Evolutionary conservation across 2,329 filamentous ascomycete species (phyloP).

Genomic region (Phyllosticta ampelicida): DNA sequence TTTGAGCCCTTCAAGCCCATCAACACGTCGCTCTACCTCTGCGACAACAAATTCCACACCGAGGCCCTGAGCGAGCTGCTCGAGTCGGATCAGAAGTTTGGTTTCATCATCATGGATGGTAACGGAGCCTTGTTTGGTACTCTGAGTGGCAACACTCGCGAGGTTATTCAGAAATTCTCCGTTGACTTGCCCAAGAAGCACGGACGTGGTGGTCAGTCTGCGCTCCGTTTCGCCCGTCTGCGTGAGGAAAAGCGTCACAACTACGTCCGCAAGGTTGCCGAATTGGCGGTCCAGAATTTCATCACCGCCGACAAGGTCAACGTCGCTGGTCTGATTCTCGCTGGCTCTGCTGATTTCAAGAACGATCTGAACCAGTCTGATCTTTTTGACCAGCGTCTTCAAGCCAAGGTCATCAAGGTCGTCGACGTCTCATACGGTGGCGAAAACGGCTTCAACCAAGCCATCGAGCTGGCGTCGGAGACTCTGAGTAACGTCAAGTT

Average conservation of each 20-base stretch:
- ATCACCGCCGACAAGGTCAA: constrained; percentile 98
- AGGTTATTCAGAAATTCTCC: constrained; percentile 94
- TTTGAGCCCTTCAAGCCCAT: constrained; percentile 99
- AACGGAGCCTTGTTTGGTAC: constrained; percentile 97
- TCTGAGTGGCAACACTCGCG: constrained; percentile 91
- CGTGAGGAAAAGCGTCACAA: constrained; percentile 99
- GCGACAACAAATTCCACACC: constrained; percentile 99
- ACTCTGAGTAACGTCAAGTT: constrained; percentile 99
- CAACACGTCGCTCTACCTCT: constrained; percentile 98
- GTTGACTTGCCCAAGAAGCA: constrained; percentile 99
- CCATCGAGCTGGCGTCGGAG: constrained; percentile 89
- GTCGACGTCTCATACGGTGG: constrained; percentile 98
- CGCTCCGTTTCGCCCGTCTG: constrained; percentile 97
- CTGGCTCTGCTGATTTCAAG: constrained; percentile 98
- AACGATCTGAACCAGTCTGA: constrained; percentile 97
- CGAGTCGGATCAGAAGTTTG: constrained; percentile 98
- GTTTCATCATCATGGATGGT: constrained; percentile 99
- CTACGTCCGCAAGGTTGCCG: constrained; percentile 97
- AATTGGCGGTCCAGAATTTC: constrained; percentile 96
- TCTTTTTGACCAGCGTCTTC: constrained; percentile 86
- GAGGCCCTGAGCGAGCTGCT: constrained; percentile 94
- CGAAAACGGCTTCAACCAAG: constrained; percentile 99
- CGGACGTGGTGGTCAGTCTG: constrained; percentile 99
- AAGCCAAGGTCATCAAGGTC: constrained; percentile 96
- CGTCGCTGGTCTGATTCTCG: constrained; percentile 87